phyloP scores from a whole-genome alignment of 2,329 filamentous ascomycete species.

The Nemania bipapillata region DNA sequence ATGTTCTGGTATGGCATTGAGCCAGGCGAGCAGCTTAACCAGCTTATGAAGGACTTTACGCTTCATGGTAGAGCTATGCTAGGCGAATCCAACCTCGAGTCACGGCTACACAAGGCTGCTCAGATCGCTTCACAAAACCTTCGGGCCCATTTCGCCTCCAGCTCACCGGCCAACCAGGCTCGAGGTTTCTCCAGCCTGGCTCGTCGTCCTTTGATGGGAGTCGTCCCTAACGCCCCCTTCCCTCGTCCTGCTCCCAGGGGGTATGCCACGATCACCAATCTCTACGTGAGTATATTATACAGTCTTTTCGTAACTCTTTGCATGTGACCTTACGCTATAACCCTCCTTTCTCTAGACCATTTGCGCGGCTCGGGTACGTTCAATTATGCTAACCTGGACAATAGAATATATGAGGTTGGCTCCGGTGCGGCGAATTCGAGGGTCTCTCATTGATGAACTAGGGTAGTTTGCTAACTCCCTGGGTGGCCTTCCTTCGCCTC shows the following conservation, averaged over 20 bases:
- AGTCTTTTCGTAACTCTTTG: too few relatives aligned
- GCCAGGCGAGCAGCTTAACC: conserved; percentile 80
- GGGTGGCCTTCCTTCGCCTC: not conserved
- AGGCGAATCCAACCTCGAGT: conserved; percentile 86
- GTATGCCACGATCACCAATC: conserved; percentile 27
- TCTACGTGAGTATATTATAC: too few relatives aligned
- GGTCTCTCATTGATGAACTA: conserved; percentile 29
- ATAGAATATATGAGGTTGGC: not conserved
- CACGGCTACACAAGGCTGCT: conserved; percentile 82
- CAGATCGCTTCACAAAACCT: conserved; percentile 71
- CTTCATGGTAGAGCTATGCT: conserved; percentile 86
- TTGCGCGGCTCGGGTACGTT: too few relatives aligned
- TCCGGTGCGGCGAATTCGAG: conserved; percentile 39
- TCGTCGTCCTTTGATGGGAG: conserved; percentile 53
- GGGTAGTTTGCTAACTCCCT: not conserved
- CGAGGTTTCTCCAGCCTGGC: conserved; percentile 74
- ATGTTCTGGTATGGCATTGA: conserved; percentile 97
- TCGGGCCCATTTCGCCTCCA: conserved; percentile 55
- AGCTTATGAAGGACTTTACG: conserved; percentile 86
- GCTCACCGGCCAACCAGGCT: conserved; percentile 63
- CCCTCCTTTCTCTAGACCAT: too few relatives aligned
- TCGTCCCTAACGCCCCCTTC: conserved; percentile 42
- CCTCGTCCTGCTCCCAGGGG: conserved; percentile 52
- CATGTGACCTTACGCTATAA: too few relatives aligned
- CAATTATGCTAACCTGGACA: not conserved